phyloP scores from a whole-genome alignment of 192 early-diverging fungal genomes.

The Glomus cerebriforme region DNA sequence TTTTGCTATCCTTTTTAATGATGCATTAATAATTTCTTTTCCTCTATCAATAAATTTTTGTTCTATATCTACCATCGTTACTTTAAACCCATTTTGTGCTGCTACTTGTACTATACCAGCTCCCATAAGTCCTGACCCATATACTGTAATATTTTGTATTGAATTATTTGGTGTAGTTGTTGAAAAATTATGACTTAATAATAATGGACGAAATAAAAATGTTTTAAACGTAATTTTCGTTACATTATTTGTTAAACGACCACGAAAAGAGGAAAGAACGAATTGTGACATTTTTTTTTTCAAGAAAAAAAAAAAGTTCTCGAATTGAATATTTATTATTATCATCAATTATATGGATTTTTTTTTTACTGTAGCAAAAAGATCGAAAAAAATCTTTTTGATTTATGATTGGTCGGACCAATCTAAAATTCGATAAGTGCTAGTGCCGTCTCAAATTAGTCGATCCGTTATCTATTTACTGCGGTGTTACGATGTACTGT shows the following conservation, averaged over 20 bases:
- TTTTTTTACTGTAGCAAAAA: no score
- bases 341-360: no score
- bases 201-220: not conserved
- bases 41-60: conserved; percentile 76
- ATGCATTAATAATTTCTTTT: conserved; percentile 78
- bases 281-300: not conserved
- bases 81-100: conserved; percentile 75
- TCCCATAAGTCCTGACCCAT: conserved; percentile 89
- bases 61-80: conserved; percentile 86
- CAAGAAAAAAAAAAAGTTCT: no score
- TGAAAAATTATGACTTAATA: conserved; percentile 30
- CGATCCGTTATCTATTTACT: no score
- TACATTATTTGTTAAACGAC: not conserved
- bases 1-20: conserved; percentile 85
- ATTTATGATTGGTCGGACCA: not conserved
- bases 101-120: conserved; percentile 89
- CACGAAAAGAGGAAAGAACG: not conserved
- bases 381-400: not conserved
- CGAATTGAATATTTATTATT: not conserved
- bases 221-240: not conserved
- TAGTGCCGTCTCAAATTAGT: no score
- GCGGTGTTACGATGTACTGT: no score
- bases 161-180: conserved; percentile 37
- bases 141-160: conserved; percentile 76
- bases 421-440: not conserved